phyloP scores from a whole-genome alignment of 768 basidiomycete species.

The Lactarius psammicola region DNA sequence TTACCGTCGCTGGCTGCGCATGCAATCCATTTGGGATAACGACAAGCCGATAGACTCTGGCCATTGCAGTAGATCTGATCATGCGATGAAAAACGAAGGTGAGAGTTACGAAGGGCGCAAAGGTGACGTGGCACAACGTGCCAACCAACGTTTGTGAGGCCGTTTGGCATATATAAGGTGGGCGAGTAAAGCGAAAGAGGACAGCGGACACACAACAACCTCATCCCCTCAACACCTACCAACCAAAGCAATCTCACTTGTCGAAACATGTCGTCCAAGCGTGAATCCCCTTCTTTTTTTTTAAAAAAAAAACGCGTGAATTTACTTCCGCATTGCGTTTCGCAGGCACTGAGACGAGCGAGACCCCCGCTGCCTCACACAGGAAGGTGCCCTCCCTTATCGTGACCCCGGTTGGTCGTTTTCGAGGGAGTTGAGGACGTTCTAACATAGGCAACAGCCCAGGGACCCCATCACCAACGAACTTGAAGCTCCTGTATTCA shows the following conservation, averaged over 20 bases:
- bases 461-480: no score
- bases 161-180: conserved; percentile 10
- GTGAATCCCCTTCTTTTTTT: no score
- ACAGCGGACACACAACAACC: conserved; percentile 4
- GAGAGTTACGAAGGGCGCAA: neutral
- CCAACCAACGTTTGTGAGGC: neutral
- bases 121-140: neutral
- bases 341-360: neutral
- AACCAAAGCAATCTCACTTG: neutral
- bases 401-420: conserved; percentile 10
- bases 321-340: neutral
- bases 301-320: no score
- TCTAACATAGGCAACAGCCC: conserved; percentile 1
- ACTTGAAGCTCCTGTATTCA: neutral
- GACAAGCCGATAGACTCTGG: conserved; percentile 10
- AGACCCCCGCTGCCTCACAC: neutral
- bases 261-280: conserved; percentile 18
- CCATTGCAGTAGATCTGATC: neutral
- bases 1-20: conserved; percentile 11
- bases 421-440: no score
- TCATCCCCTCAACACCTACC: conserved; percentile 1
- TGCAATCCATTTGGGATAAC: neutral
- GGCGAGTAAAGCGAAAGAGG: neutral
- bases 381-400: neutral
- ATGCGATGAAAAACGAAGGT: neutral